Evolutionary conservation across 1,139 yeast genomes (phyloP), one percentile per base, ranked within the genome.

Genomic region (Spathaspora sp.): DNA sequence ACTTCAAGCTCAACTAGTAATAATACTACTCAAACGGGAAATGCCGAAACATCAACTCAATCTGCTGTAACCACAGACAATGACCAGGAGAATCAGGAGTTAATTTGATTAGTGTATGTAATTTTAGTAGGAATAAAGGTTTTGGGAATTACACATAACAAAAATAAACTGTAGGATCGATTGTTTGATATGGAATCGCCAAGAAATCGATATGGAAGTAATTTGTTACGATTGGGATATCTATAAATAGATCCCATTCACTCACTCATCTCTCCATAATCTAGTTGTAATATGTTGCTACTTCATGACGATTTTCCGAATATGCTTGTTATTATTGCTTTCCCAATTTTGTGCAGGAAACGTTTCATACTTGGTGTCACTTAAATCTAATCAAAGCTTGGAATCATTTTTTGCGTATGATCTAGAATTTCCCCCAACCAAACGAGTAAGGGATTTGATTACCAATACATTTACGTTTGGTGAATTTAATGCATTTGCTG

Each of bases 401-500:
- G 74, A 78, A 36, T 60, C 68, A 39, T 67, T 81, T 51, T 61
- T 73, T 58, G 56, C 59, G 5, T 64, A 63, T 46, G 81, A 78
- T 40, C 25, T 58, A 13, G 58, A 56, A n/a, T 63, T 61, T 46
- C 72, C 75, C 0, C 59, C 56, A 26, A 56, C 62, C 23, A 59
- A 61, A 43, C 56, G 76, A 52, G 66, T 81, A 16, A 67, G 74
- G 45, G 71, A 77, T 2, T 68, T 70, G 29, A 74, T 82, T 26
- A 66, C 68, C 16, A 67, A 69, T 38, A 65, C 76, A 7, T 74
- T 80, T 49, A 68, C 80, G 0, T 80, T 86, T 54, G 91, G 90
- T 0, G 72, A 72, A 18, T 83, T 84, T 56, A 79, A 77, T 52
- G 90, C 86, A 0, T 79, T 86, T 54, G 71, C 81, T 0, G 89